phyloP scores from a whole-genome alignment of 148 eudicot genomes.

The Diospyros kaki region DNA sequence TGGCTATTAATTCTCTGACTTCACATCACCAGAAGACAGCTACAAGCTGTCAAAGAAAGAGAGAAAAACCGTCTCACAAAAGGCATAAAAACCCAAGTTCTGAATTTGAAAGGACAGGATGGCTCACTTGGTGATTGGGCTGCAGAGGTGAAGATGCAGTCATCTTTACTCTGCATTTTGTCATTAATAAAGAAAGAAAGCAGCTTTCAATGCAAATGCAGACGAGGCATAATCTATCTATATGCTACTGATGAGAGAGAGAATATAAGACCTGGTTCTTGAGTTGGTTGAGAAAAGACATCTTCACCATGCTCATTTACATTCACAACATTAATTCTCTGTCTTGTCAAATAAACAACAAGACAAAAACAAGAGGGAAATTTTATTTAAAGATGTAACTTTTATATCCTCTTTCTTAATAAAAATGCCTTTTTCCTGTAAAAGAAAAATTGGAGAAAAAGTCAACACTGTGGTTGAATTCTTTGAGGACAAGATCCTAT shows the following conservation, averaged over 20 bases:
- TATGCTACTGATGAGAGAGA: conserved; percentile 2
- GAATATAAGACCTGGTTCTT: conserved; percentile 18
- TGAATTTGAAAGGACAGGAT: conserved; percentile 27
- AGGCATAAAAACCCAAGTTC: conserved; percentile 14
- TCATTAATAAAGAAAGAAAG: conserved; percentile 14
- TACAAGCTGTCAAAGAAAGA: conserved; percentile 18
- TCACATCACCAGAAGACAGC: conserved; percentile 18
- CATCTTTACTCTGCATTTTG: conserved; percentile 22
- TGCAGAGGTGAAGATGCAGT: conserved; percentile 11
- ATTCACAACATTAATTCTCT: neutral
- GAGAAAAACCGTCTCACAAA: conserved; percentile 5
- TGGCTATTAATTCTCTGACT: conserved; percentile 14
- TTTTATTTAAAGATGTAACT: too few species aligned
- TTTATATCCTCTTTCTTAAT: too few species aligned
- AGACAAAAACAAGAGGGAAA: too few species aligned
- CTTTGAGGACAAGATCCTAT: neutral
- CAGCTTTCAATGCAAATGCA: conserved; percentile 21
- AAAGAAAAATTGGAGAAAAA: neutral
- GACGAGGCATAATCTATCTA: conserved; percentile 7
- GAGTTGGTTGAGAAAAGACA: conserved; percentile 10
- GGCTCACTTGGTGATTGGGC: conserved; percentile 7
- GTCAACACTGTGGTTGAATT: neutral
- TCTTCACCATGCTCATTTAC: conserved; percentile 1
- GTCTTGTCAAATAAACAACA: neutral
- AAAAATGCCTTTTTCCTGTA: neutral